phyloP scores from a whole-genome alignment of 768 basidiomycete genomes.

The Lactifluus rugatus region DNA sequence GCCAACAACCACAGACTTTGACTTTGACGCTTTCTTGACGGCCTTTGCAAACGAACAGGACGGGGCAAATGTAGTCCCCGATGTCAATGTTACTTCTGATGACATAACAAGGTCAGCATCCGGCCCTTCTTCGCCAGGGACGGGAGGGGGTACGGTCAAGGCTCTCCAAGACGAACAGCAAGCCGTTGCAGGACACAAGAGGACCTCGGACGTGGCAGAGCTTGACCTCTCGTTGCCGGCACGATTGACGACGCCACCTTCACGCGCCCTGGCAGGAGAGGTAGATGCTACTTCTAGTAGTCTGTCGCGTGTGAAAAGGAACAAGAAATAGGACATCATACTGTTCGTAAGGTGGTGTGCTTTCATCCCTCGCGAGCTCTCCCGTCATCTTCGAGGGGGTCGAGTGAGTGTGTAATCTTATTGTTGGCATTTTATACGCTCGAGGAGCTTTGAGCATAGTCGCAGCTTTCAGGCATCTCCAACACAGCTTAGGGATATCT shows the following conservation, averaged over 20 bases:
- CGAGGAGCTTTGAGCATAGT: background rate
- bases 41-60: slow-evolving; percentile 28
- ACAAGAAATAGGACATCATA: slow-evolving; percentile 18
- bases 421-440: background rate
- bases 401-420: background rate
- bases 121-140: background rate
- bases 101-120: background rate
- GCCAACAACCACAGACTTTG: slow-evolving; percentile 10
- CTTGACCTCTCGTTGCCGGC: slow-evolving; percentile 15
- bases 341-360: no score
- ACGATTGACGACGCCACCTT: background rate
- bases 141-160: background rate
- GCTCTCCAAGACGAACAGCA: background rate
- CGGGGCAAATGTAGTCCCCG: slow-evolving; percentile 25
- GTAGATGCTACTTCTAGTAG: background rate
- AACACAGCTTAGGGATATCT: background rate
- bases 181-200: slow-evolving; percentile 22
- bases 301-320: slow-evolving; percentile 24
- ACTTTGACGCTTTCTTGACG: slow-evolving; percentile 23
- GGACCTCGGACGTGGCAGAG: slow-evolving; percentile 26
- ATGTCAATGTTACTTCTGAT: slow-evolving; percentile 10
- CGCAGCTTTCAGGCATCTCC: background rate
- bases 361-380: background rate
- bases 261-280: background rate
- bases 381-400: background rate